A percentile compares a stretch with the other conserved stretches of the same genome.
These are phyloP conservation scores for Trichomonas gallinae DNA, from an alignment of 208 protist species.

Conservation along the genomic window DNA sequence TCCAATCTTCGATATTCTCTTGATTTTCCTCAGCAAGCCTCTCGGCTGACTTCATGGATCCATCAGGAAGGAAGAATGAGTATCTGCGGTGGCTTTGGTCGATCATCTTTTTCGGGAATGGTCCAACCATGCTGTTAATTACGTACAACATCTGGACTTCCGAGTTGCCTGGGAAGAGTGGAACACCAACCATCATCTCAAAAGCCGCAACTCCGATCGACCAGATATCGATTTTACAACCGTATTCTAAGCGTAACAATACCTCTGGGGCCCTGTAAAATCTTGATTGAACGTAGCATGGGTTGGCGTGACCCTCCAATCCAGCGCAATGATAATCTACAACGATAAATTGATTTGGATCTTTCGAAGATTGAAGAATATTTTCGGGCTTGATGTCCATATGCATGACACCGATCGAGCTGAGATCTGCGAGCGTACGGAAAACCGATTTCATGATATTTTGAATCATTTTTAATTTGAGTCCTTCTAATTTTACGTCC, in stretches of 20 bases:
- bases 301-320: not conserved
- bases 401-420: slow-evolving; percentile 47
- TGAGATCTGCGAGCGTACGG: not conserved
- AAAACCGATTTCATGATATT: not conserved
- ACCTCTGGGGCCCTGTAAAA: not conserved
- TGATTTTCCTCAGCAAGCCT: not conserved
- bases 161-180: not conserved
- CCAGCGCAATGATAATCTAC: not conserved
- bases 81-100: not conserved
- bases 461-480: not conserved
- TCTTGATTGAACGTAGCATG: not conserved
- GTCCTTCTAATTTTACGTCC: not conserved
- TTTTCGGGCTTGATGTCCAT: slow-evolving; percentile 40
- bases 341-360: not conserved
- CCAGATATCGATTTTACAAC: not conserved
- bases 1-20: not conserved
- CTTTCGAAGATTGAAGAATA: slow-evolving; percentile 27
- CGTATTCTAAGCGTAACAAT: not conserved
- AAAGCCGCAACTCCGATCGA: not conserved
- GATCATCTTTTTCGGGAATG: not conserved
- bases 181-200: not conserved
- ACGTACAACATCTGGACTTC: slow-evolving; percentile 42
- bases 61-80: not conserved
- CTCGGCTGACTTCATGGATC: not conserved
- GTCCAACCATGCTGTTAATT: slow-evolving; percentile 29